Base-by-base conservation (phyloP, 208 protist genomes). In the Spongospora subterranea region DNA sequence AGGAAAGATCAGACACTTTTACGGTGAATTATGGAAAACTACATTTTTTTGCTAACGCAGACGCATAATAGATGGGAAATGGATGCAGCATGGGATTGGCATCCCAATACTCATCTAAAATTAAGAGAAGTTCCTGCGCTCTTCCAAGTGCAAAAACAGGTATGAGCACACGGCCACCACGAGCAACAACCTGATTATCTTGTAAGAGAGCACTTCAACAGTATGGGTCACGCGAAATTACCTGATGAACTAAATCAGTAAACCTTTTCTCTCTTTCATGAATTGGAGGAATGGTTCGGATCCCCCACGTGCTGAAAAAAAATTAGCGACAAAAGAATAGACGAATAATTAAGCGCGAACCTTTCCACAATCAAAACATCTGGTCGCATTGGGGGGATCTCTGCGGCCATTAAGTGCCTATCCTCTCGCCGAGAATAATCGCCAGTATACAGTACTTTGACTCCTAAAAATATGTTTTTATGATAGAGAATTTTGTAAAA, bases 91-190 rank as follows among this genome's bases (percentile, higher is more conserved):
- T 96, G 91, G 96, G 96, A 91, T 99, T 97, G 20, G 90, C 93
- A 32, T 97, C 96, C 98, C 98, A 99, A 93, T 97, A 99, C 91
- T 99, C 98, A 90, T 99, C 98, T 13, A 99, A 94, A 94, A 99
- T 99, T 29, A 99, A 95, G 17, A 99, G 94, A 32, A 99, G 94
- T 92, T 99, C 98, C 95, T 99, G 98, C 40, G 97, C 95, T 50
- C 96, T 90, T 41, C 98, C 98, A 39, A 99, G 94, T 1, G 98
- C 98, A 95, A 99, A 99, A 0, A 99, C 97, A 0, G 98, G 98
- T 35, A 99, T 98, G 24, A 99, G 95, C 92, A 97, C 98, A 17
- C 97, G 94, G 0, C 98, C 98, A 54, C 97, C 97, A 53, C 97
- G 93, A 41, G 92, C 90, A 17, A 99, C 95, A 20, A 98, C 96